These are phyloP conservation scores for Xylaria multiplex DNA, from an alignment of 2,329 filamentous ascomycete species.

Conservation along the genomic window DNA sequence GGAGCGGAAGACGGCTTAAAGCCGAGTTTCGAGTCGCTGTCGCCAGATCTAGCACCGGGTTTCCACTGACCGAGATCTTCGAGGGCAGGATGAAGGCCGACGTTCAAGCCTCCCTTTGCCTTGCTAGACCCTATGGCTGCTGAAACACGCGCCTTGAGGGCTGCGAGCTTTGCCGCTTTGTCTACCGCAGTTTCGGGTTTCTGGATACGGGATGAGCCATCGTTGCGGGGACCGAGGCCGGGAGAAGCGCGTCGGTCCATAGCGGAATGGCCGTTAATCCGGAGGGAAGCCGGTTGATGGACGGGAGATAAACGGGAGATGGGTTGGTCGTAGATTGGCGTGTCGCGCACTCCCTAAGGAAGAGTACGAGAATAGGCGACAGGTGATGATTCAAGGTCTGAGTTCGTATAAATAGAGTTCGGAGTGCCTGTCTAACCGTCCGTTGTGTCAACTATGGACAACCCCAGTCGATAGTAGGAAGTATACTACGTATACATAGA, in stretches of 20 bases:
- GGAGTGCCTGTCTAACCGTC: no score
- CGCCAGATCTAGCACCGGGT: slow-evolving; percentile 44
- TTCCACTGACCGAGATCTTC: slow-evolving; percentile 52
- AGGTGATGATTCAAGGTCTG: background rate
- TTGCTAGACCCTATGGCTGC: slow-evolving; percentile 71
- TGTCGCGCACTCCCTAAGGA: slow-evolving; percentile 1
- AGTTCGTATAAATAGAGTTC: no score
- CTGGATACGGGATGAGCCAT: slow-evolving; percentile 64
- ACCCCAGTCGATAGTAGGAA: no score
- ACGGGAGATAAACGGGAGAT: background rate
- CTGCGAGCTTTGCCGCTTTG: slow-evolving; percentile 75
- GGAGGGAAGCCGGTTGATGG: background rate
- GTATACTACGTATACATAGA: no score
- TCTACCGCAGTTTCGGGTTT: slow-evolving; percentile 69
- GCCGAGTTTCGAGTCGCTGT: slow-evolving; percentile 56
- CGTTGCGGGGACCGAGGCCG: slow-evolving; percentile 66
- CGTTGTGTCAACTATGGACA: no score
- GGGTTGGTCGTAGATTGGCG: background rate
- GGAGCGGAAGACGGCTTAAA: slow-evolving; percentile 30
- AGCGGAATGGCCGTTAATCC: slow-evolving; percentile 26
- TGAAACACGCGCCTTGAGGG: slow-evolving; percentile 81
- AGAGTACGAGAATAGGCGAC: background rate
- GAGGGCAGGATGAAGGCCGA: slow-evolving; percentile 76
- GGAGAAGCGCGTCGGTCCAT: slow-evolving; percentile 65
- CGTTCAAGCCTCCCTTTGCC: slow-evolving; percentile 65